phyloP scores from a whole-genome alignment of 176 grass and related monocot genomes.

The Raddia distichophylla region DNA sequence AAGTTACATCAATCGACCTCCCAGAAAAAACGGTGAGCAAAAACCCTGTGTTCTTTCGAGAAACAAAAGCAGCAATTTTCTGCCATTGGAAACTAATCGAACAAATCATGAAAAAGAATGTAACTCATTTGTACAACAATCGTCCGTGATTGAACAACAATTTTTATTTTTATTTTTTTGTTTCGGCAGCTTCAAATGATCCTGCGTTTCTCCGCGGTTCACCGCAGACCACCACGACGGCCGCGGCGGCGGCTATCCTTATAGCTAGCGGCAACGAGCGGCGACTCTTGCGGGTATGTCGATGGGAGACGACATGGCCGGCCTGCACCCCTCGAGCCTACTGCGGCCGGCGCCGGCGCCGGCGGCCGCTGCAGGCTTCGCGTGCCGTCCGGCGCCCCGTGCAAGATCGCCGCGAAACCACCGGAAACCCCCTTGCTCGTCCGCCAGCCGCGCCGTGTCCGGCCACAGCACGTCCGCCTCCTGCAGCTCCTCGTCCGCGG shows the following conservation, averaged over 20 bases:
- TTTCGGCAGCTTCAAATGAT: neutral
- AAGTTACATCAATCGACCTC: neutral
- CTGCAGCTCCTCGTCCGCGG: conserved; percentile 40
- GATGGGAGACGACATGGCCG: conserved; percentile 31
- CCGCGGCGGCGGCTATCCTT: no score
- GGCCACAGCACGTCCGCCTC: conserved; percentile 64
- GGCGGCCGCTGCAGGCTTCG: neutral
- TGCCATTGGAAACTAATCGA: neutral
- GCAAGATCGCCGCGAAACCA: neutral
- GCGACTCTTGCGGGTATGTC: conserved; percentile 21
- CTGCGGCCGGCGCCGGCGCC: no score
- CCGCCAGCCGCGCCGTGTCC: conserved; percentile 15
- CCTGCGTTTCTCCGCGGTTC: neutral
- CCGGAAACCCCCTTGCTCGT: neutral
- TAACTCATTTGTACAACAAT: neutral
- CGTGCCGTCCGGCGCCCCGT: neutral
- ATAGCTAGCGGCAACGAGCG: neutral
- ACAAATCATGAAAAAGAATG: neutral
- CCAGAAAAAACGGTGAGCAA: neutral
- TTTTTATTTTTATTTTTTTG: no score
- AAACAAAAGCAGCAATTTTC: neutral
- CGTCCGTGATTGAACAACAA: neutral
- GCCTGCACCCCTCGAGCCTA: conserved; percentile 3
- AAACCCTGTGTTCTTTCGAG: neutral
- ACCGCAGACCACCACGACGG: neutral